Evolutionary conservation across 2,329 filamentous ascomycete genomes (phyloP).

Genomic region (Didymella exigua): DNA sequence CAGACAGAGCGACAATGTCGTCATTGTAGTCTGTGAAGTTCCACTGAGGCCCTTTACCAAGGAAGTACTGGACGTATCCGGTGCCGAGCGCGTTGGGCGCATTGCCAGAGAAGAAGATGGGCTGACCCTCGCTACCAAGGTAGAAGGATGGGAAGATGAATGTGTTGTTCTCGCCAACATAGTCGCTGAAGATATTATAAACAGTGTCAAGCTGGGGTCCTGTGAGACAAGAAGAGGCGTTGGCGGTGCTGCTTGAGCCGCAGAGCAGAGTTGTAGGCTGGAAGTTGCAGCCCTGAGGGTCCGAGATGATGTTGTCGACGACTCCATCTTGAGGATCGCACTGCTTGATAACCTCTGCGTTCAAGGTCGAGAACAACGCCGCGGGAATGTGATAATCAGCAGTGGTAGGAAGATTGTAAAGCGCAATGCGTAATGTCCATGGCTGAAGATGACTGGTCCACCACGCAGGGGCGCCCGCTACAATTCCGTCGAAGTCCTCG

Average conservation of each 20-base stretch:
- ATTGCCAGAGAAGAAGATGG: conserved; percentile 47
- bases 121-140: conserved; percentile 47
- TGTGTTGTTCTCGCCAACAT: conserved; percentile 49
- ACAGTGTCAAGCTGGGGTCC: conserved; percentile 51
- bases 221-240: conserved; percentile 52
- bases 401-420: conserved; percentile 56
- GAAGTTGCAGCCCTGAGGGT: conserved; percentile 53
- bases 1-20: conserved; percentile 48
- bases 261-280: conserved; percentile 50
- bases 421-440: conserved; percentile 53
- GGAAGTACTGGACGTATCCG: conserved; percentile 52
- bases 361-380: conserved; percentile 53
- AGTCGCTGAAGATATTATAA: conserved; percentile 52
- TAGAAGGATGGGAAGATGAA: conserved; percentile 51
- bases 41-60: conserved; percentile 49
- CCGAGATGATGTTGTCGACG: conserved; percentile 55
- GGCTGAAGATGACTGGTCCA: conserved; percentile 56
- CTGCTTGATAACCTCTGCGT: conserved; percentile 53
- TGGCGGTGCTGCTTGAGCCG: conserved; percentile 34
- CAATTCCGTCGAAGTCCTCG: conserved; percentile 62
- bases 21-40: conserved; percentile 48
- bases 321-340: conserved; percentile 59
- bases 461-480: conserved; percentile 61
- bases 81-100: conserved; percentile 47
- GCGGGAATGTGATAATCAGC: conserved; percentile 53